Evolutionary conservation across 2,329 filamentous ascomycete genomes (phyloP), one percentile per base, ranked within the genome.

Genomic region (Pyrenophora tritici-repentis): DNA sequence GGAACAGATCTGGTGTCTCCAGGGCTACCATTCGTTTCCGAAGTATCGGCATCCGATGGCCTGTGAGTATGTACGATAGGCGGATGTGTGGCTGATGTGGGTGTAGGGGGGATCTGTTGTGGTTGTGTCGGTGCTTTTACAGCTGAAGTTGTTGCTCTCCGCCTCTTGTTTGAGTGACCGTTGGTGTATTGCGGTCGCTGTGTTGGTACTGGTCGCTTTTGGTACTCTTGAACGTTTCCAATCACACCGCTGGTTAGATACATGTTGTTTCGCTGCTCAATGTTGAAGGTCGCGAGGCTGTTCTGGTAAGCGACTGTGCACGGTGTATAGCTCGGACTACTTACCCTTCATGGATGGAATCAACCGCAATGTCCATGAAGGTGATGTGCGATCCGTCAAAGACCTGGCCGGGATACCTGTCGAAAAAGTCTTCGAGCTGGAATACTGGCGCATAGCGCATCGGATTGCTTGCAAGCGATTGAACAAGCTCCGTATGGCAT

Each of bases 381-480:
- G 83, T 87, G 32, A 93, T 78, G 65, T 91, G 89, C 1, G 88
- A 86, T 1, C 88, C 84, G 62, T 94, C 89, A 47, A 94, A 89
- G 4, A 81, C 78, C 49, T 85, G 80, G 1, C 86, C 87, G 0
- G 84, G 85, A 16, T 96, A 96, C 22, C 91, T 82, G 62, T 94
- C 89, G 62, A 94, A 92, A 72, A 95, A 95, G 67, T 94, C 89
- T 58, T 94, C 90, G 12, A 92, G 82, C 55, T 94, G 89, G 65
- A 94, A 93, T 1, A 90, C 88, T 0, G 89, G 87, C 0, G 86
- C 86, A 60, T 90, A 91, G 8, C 88, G 79, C 81, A 89, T 86
- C 0, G 86, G 81, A 56, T 84, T 89, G 46, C 81, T 85, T 1
- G 84, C 81, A 16, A 91, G 72, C 3, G 83, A 86, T 66, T 89